Conservation (phyloP, 1,284 basidiomycete genomes). For the Ustilago shanxiensis region DNA sequence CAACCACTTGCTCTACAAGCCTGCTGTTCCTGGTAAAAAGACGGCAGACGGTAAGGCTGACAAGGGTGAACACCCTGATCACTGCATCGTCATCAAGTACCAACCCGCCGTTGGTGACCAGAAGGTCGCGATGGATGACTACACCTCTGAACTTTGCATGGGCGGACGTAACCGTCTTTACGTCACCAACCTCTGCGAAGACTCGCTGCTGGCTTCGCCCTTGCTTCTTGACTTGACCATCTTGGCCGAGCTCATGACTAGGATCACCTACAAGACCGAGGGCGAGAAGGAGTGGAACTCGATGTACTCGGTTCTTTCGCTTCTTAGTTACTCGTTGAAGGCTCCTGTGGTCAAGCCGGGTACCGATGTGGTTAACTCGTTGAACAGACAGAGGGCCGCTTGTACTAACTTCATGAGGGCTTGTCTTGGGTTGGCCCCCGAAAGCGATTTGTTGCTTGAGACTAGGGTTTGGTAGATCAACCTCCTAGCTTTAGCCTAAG, state of each 20-base stretch:
- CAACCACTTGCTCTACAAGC: conserved; percentile 90
- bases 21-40: conserved; percentile 72
- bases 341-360: conserved; percentile 96
- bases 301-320: conserved; percentile 68
- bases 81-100: conserved; percentile 81
- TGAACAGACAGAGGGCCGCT: conserved; percentile 93
- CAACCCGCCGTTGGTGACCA: conserved; percentile 91
- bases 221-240: conserved; percentile 94
- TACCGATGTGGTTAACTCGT: conserved; percentile 92
- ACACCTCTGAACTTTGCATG: conserved; percentile 86
- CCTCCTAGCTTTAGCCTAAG: neutral
- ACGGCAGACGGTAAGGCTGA: conserved; percentile 72
- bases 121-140: conserved; percentile 89
- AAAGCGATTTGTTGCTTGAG: conserved; percentile 67
- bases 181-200: conserved; percentile 73
- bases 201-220: conserved; percentile 94
- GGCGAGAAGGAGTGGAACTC: conserved; percentile 60
- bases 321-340: conserved; percentile 77
- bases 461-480: conserved; percentile 61
- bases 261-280: conserved; percentile 78
- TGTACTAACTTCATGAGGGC: conserved; percentile 88
- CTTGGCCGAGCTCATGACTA: conserved; percentile 93
- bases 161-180: conserved; percentile 73
- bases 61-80: conserved; percentile 95
- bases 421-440: conserved; percentile 65